Evolutionary conservation across 2,329 filamentous ascomycete species (phyloP).

Genomic region (Cordyceps tenuipes): DNA sequence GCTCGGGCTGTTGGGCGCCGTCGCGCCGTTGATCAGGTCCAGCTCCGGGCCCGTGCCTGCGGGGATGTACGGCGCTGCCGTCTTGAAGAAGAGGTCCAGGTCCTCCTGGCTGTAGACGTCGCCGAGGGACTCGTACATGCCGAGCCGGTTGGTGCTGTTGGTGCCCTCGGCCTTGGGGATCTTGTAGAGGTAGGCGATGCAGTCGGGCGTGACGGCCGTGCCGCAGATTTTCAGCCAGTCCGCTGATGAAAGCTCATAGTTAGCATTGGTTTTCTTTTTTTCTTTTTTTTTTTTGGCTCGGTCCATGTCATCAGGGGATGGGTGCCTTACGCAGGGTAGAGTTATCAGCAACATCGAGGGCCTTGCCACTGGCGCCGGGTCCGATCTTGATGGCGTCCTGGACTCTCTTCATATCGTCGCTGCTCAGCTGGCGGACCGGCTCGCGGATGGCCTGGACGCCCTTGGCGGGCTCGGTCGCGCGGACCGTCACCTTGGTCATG

Average conservation of each 20-base stretch:
- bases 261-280: neutral
- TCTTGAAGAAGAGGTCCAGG: slow-evolving; percentile 39
- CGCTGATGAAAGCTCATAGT: neutral
- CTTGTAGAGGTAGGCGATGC: slow-evolving; percentile 41
- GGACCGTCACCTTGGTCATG: slow-evolving; percentile 22
- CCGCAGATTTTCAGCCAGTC: slow-evolving; percentile 30
- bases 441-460: slow-evolving; percentile 1
- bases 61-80: slow-evolving; percentile 31
- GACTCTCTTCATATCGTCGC: slow-evolving; percentile 13
- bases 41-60: slow-evolving; percentile 36
- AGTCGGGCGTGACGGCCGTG: slow-evolving; percentile 47
- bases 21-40: slow-evolving; percentile 38
- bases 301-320: neutral
- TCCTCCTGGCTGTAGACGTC: slow-evolving; percentile 44
- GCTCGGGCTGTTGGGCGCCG: slow-evolving; percentile 29
- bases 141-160: slow-evolving; percentile 37
- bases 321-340: slow-evolving; percentile 2
- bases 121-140: slow-evolving; percentile 43
- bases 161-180: slow-evolving; percentile 30
- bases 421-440: slow-evolving; percentile 15
- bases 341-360: neutral
- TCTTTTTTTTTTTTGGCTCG: too few species aligned
- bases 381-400: slow-evolving; percentile 6
- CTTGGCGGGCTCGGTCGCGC: neutral
- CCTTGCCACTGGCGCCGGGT: neutral